A percentile compares a stretch with the other conserved stretches of the same genome.
These are phyloP conservation scores for Potentilla sterilis DNA, from an alignment of 306 rosid species.

Conservation along the genomic window DNA sequence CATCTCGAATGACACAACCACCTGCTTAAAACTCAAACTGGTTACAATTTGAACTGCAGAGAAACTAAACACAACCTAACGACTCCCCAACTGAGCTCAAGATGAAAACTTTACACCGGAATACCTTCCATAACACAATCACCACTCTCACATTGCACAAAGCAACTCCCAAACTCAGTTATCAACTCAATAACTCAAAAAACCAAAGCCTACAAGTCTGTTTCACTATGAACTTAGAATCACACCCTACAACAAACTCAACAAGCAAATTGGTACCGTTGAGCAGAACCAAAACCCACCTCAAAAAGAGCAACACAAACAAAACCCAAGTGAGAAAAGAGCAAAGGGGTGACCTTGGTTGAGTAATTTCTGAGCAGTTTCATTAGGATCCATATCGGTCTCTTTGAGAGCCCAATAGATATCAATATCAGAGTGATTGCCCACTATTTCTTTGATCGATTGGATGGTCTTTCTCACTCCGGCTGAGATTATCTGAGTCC, in stretches of 20 bases:
- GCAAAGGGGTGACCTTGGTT: constrained; percentile 62
- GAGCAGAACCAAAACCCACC: not conserved
- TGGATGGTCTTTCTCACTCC: constrained; percentile 74
- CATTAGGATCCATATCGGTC: constrained; percentile 93
- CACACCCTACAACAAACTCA: not conserved
- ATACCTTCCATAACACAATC: not conserved
- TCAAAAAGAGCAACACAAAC: not conserved
- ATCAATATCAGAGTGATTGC: constrained; percentile 84
- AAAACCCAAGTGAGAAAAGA: constrained; percentile 9
- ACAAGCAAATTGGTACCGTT: not conserved
- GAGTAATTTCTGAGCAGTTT: constrained; percentile 95
- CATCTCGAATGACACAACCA: not conserved
- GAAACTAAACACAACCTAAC: not conserved
- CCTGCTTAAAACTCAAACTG: not conserved
- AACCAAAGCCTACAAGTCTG: not conserved
- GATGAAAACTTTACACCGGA: not conserved
- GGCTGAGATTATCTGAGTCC: constrained; percentile 60
- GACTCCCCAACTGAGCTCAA: not conserved
- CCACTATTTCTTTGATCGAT: constrained; percentile 85
- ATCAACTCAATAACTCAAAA: not conserved
- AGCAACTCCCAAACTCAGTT: not conserved
- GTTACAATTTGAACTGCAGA: not conserved
- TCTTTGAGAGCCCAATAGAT: constrained; percentile 85
- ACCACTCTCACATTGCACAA: not conserved
- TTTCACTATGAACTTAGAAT: not conserved